These are phyloP conservation scores for Gastrolobium villosum DNA, from an alignment of 306 rosid species.

Conservation along the genomic window DNA sequence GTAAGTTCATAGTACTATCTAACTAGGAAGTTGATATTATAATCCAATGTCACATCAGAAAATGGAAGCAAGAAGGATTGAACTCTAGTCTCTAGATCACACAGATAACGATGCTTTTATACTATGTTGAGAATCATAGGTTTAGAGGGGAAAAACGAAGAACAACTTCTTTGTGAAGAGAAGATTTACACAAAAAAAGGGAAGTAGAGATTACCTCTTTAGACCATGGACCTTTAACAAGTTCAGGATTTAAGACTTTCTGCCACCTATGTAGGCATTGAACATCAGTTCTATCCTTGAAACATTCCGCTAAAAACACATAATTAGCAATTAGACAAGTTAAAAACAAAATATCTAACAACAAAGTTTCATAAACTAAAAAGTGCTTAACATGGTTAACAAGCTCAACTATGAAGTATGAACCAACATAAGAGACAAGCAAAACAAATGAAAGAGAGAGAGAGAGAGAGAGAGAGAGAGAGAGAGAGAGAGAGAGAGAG, in stretches of 20 bases:
- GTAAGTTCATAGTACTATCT: slow-evolving; percentile 40
- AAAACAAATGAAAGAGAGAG: not conserved
- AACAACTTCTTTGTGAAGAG: slow-evolving; percentile 8
- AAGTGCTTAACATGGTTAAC: slow-evolving; percentile 1
- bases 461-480: not conserved
- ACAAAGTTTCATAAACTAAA: slow-evolving; percentile 23
- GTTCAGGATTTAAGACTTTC: slow-evolving; percentile 97
- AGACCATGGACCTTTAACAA: slow-evolving; percentile 99
- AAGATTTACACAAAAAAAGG: slow-evolving; percentile 6
- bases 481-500: not conserved
- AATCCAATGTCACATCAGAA: not conserved
- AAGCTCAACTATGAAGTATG: not conserved
- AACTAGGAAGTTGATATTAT: too few species aligned
- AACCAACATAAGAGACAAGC: slow-evolving; percentile 18
- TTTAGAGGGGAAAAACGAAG: not conserved
- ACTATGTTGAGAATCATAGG: not conserved
- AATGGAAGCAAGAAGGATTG: slow-evolving; percentile 1
- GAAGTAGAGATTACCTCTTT: slow-evolving; percentile 77
- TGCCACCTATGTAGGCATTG: slow-evolving; percentile 99
- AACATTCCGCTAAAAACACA: slow-evolving; percentile 81
- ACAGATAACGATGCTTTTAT: not conserved
- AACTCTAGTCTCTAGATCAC: slow-evolving; percentile 5
- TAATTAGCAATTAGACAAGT: slow-evolving; percentile 47
- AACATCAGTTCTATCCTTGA: slow-evolving; percentile 97
- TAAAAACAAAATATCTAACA: slow-evolving; percentile 36